Conservation (phyloP, 1,284 basidiomycete species). For the Pulveroboletus sp. region DNA sequence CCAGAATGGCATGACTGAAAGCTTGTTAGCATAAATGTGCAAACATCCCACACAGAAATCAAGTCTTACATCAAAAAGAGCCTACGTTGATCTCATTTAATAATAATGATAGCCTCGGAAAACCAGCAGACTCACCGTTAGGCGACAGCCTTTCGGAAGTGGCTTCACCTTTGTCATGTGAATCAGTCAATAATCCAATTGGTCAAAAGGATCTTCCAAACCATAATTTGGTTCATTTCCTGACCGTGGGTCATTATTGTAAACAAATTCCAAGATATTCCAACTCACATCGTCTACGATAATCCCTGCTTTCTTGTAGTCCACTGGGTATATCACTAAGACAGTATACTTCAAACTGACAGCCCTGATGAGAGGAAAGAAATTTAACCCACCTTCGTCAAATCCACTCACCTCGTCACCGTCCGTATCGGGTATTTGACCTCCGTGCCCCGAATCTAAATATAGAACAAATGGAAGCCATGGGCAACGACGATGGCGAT, state of each 20-base stretch:
- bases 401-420: constrained; percentile 70
- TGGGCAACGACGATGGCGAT: neutral
- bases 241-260: constrained; percentile 28
- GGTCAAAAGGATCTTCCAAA: constrained; percentile 27
- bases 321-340: constrained; percentile 71
- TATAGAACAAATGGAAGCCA: neutral
- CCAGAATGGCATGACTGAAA: constrained; percentile 31
- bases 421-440: constrained; percentile 69
- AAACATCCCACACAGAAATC: neutral
- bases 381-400: constrained; percentile 58
- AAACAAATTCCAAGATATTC: neutral
- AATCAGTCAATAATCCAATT: neutral
- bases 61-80: constrained; percentile 63
- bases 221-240: constrained; percentile 65
- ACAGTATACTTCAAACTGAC: neutral
- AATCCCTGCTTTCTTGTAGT: constrained; percentile 66
- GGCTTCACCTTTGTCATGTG: constrained; percentile 47
- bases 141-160: constrained; percentile 62
- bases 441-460: constrained; percentile 81
- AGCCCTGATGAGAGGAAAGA: neutral
- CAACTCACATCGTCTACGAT: constrained; percentile 76
- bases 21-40: neutral
- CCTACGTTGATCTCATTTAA: constrained; percentile 41
- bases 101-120: neutral
- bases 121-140: constrained; percentile 52